Evolutionary conservation across 176 grass and related monocot species (phyloP), one percentile per base, ranked within the genome.

Genomic region (Calamus simplicifolius): DNA sequence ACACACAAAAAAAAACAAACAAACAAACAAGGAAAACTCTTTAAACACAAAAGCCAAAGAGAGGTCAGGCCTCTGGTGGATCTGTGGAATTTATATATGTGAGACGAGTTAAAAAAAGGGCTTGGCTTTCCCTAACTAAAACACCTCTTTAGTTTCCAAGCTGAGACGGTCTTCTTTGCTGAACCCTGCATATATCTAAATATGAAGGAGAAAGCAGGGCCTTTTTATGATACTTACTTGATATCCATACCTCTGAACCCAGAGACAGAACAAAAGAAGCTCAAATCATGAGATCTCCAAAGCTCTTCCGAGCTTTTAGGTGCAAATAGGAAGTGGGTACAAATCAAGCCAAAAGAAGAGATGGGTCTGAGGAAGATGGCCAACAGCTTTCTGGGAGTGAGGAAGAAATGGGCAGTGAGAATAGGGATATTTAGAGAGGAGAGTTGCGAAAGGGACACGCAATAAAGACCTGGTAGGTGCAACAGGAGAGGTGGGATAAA

Each of bases 391-490:
- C 15, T 60, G n/a, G 29, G 29, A 16, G 15, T 27, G 29, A 60
- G 17, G 58, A 38, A 60, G 58, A 28, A 35, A 28, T 28, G 57
- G 15, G 57, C 16, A 30, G 27, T 59, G 25, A 12, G 3, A 58
- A 13, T 58, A 16, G 27, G 19, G 58, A n/a, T 7, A 38, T 30
- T 35, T 61, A 35, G 26, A 27, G 52, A 57, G 52, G 50, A 50
- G 31, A 13, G 23, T 12, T 17, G 51, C 26, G 51, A 74, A 31
- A 43, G 64, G 64, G 61, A 66, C 31, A 60, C 57, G 60, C 54
- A 66, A 70, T 75, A 75, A 61, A 73, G 61, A 19, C 66, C 18
- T 52, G 61, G 61, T 61, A 25, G 67, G 72, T 75, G 72, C 25
- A 66, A 75, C 61, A 81, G 25, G 63, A 12, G 4, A 12, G 35